Percentiles rank a stretch among this genome's conserved stretches.
Evolutionary conservation across 139 green algal genomes (phyloP).

Genomic region (Chlorella ohadii): DNA sequence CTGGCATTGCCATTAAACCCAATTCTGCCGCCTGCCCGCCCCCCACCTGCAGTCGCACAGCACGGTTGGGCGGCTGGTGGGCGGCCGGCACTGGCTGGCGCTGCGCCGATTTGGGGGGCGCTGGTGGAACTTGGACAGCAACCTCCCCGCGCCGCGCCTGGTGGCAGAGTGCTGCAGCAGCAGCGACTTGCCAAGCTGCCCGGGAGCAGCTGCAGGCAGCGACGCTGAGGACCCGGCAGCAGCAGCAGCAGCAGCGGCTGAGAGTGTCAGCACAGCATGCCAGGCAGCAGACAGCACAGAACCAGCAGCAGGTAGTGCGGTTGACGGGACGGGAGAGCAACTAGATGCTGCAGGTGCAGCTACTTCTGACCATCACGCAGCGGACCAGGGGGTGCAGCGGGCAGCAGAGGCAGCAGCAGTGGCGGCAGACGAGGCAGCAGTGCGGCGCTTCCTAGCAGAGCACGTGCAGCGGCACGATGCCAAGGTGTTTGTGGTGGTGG

Average conservation of each 20-base stretch:
- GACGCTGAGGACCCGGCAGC: not conserved
- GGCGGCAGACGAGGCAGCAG: not conserved
- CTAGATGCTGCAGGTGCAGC: not conserved
- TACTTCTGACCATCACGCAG: not conserved
- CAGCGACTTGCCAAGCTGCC: not conserved
- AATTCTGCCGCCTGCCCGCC: not conserved
- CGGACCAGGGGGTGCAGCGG: not conserved
- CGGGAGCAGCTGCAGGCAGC: not conserved
- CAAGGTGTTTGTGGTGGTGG: slow-evolving; percentile 6
- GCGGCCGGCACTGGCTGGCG: slow-evolving; percentile 40
- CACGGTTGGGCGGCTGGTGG: not conserved
- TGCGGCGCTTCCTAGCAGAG: not conserved
- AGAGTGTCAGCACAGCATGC: not conserved
- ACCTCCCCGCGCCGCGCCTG: slow-evolving; percentile 34
- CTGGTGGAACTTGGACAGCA: slow-evolving; percentile 66
- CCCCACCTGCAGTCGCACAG: not conserved
- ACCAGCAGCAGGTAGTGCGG: not conserved
- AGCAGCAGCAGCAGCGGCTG: not conserved
- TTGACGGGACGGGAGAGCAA: not conserved
- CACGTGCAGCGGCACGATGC: slow-evolving; percentile 1
- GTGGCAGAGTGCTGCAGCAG: slow-evolving; percentile 2
- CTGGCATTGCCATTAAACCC: too few relatives aligned
- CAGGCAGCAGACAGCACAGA: not conserved
- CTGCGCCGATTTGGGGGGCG: not conserved
- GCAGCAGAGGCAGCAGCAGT: not conserved